Evolutionary conservation across 345 rosid genomes (phyloP).

Genomic region (Excoecaria cochinchinensis): DNA sequence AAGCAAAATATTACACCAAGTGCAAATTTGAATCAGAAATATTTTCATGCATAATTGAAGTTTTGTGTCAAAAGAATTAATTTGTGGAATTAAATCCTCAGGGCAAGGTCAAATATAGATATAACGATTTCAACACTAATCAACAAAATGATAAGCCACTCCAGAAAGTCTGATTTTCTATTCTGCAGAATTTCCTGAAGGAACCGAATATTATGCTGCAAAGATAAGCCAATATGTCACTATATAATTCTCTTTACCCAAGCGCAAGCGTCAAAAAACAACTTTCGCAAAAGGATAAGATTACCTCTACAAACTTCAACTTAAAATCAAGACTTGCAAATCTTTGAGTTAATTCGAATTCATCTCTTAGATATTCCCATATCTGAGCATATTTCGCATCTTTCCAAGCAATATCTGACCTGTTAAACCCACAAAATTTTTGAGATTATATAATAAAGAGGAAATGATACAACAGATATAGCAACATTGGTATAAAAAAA

Average conservation of each 20-base stretch:
- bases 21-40: background rate
- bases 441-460: background rate
- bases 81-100: conserved; percentile 29
- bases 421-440: conserved; percentile 29
- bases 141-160: conserved; percentile 90
- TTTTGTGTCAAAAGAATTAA: background rate
- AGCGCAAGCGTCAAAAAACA: background rate
- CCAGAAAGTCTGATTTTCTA: conserved; percentile 88
- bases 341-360: conserved; percentile 85
- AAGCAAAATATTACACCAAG: background rate
- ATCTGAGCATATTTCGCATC: conserved; percentile 90
- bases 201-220: conserved; percentile 91
- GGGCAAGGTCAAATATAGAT: conserved; percentile 55
- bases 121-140: conserved; percentile 76
- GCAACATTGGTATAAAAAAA: background rate
- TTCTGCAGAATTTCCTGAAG: conserved; percentile 96
- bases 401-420: conserved; percentile 99
- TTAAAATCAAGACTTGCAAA: conserved; percentile 90
- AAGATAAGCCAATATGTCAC: conserved; percentile 6
- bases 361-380: conserved; percentile 94
- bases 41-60: background rate
- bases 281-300: background rate
- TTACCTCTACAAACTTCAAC: conserved; percentile 92
- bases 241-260: background rate
- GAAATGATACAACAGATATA: background rate